phyloP scores from a whole-genome alignment of 306 rosid genomes.

The Ziziphus jujuba region DNA sequence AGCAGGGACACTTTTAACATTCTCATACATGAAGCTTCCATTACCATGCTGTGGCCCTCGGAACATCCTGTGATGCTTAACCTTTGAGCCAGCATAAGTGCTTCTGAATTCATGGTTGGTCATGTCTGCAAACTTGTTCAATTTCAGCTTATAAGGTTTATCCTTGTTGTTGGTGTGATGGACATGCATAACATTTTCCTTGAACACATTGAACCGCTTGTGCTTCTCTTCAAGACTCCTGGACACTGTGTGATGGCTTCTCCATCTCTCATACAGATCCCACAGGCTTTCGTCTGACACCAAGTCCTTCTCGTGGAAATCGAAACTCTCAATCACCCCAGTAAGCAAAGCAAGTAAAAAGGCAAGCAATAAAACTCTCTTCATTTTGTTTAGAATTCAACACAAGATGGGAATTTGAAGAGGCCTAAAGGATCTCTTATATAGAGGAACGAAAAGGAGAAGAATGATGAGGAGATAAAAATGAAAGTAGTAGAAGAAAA shows the following conservation, averaged over 20 bases:
- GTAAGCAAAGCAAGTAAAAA: slow-evolving; percentile 32
- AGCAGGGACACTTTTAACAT: slow-evolving; percentile 28
- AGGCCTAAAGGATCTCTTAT: slow-evolving; percentile 32
- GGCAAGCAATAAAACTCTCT: slow-evolving; percentile 27
- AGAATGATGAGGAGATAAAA: slow-evolving; percentile 16
- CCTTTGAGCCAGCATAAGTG: slow-evolving; percentile 37
- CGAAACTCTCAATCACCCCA: slow-evolving; percentile 43
- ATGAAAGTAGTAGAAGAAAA: slow-evolving; percentile 15
- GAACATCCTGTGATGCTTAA: slow-evolving; percentile 41
- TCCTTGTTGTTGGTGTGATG: slow-evolving; percentile 43
- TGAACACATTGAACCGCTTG: slow-evolving; percentile 54
- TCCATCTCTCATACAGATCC: slow-evolving; percentile 55
- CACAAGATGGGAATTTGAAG: slow-evolving; percentile 27
- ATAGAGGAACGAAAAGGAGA: slow-evolving; percentile 35
- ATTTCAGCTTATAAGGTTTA: slow-evolving; percentile 50
- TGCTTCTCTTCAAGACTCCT: slow-evolving; percentile 36
- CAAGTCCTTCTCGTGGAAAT: slow-evolving; percentile 49
- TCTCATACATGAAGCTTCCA: slow-evolving; percentile 27
- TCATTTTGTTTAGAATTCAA: slow-evolving; percentile 8
- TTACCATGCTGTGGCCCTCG: slow-evolving; percentile 1
- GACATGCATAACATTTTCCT: slow-evolving; percentile 45
- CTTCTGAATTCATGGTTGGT: slow-evolving; percentile 49
- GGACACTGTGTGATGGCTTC: slow-evolving; percentile 49
- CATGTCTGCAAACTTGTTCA: slow-evolving; percentile 62
- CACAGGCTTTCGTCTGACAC: slow-evolving; percentile 44